Base-by-base conservation (phyloP, 768 basidiomycete genomes). In the Boletus huronensis region DNA sequence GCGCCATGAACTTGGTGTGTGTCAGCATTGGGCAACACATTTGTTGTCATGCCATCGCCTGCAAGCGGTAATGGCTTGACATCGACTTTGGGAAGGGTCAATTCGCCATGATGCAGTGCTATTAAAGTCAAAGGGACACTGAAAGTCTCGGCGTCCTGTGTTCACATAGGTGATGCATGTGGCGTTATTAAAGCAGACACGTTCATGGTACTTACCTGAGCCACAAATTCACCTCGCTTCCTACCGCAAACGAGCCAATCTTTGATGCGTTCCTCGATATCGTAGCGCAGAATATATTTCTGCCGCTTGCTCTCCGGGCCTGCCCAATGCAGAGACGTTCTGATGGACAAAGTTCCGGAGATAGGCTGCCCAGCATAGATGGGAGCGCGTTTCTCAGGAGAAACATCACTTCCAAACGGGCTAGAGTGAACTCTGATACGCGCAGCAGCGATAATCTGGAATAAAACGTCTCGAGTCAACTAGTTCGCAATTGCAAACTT, bases 191-290 rank as follows among this genome's bases (percentile, higher is more conserved):
- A 40, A 42, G 38, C 23, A 5, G 13, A 19, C 29, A 28, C 17
- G 26, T 42, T 49, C 3, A 13, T 48, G 11, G 23, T 51, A 64
- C 83, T 49, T 63, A 90, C 95, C 72, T 75, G 77, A 3, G 88
- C 90, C 17, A 78, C 50, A 62, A 91, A 95, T 60, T 89, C 88
- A 1, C 93, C 94, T 49, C 88, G 83, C 72, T 94, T 96, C 39
- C 80, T 79, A 9, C 95, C 95, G 56, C 91, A 89, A 9, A 98
- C 82, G 3, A 97, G 76, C 95, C 95, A 98, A 59, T 91, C 88
- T 46, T 83, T 84, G 17, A 84, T 79, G 70, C 84, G 79, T 59
- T 93, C 90, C 53, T 90, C 84, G 16, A 97, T 77, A 58, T 94
- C 90, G 64, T 88, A 98, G 35, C 85, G 80, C 71, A 95, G 77